Evolutionary conservation across 164 flowering plant genomes (phyloP).

Genomic region (Cinnamomum micranthum): DNA sequence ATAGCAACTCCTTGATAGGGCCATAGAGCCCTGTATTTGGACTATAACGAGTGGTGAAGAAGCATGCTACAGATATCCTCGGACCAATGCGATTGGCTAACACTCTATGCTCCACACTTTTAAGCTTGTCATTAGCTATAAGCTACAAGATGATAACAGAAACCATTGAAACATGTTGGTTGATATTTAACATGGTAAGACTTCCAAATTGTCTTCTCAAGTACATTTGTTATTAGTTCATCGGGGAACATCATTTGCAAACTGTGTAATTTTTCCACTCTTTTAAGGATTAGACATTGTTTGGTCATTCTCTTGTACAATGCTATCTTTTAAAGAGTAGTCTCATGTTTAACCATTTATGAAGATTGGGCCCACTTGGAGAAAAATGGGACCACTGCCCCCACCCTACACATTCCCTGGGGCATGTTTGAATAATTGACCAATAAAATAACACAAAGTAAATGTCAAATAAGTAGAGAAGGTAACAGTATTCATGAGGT

Average conservation of each 20-base stretch:
- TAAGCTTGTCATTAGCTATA: conserved; percentile 34
- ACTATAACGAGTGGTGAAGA: conserved; percentile 14
- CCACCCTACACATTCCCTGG: no score
- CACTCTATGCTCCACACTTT: conserved; percentile 35
- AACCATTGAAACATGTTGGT: not conserved
- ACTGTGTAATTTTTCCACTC: no score
- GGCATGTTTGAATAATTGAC: no score
- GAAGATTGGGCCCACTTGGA: no score
- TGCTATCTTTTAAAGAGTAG: no score
- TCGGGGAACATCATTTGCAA: not conserved
- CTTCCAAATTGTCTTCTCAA: not conserved
- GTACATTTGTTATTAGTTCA: not conserved
- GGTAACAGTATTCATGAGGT: no score
- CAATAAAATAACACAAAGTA: no score
- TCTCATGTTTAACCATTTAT: no score
- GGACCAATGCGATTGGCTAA: conserved; percentile 28
- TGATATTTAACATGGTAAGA: not conserved
- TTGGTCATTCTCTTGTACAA: no score
- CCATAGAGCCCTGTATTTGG: conserved; percentile 16
- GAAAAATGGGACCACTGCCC: no score
- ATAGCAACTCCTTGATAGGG: conserved; percentile 37
- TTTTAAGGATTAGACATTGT: no score
- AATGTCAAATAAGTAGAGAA: no score
- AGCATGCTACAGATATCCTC: conserved; percentile 31
- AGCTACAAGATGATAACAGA: conserved; percentile 22